Evolutionary conservation across 495 filamentous ascomycete species (phyloP).

Genomic region (Aspergillus ostianus): DNA sequence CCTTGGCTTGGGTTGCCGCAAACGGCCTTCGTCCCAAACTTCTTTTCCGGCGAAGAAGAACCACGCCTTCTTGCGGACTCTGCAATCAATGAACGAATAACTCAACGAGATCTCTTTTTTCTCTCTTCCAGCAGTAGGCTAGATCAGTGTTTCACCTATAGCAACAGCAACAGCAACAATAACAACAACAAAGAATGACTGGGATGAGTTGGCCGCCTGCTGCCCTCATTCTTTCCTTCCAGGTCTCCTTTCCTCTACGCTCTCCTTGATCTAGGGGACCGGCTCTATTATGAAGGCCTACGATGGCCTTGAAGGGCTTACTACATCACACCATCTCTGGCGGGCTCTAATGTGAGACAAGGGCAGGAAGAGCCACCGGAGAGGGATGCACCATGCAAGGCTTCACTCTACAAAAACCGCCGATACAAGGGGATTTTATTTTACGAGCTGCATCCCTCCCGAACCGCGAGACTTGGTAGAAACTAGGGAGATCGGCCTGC

Average conservation of each 20-base stretch:
- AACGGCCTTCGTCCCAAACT: not conserved
- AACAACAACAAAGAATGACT: conserved; percentile 9
- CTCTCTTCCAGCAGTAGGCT: no score
- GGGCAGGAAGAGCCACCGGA: conserved; percentile 16
- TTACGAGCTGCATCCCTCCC: not conserved
- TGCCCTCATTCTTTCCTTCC: conserved; percentile 16
- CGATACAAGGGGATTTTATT: conserved; percentile 14
- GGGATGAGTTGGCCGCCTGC: not conserved
- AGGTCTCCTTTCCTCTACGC: conserved; percentile 12
- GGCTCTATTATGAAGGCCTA: conserved; percentile 18
- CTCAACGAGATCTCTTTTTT: conserved; percentile 6
- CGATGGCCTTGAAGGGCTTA: not conserved
- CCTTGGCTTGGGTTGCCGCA: not conserved
- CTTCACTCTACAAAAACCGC: conserved; percentile 12
- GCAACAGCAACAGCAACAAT: conserved; percentile 8
- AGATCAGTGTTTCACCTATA: not conserved
- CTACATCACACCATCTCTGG: not conserved
- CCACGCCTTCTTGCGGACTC: no score
- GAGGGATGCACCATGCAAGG: conserved; percentile 26
- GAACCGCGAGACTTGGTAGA: conserved; percentile 1
- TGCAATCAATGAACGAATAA: conserved; percentile 11
- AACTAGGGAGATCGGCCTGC: conserved; percentile 11
- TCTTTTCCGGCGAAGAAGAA: not conserved
- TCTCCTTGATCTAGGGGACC: conserved; percentile 15
- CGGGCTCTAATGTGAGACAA: conserved; percentile 26